Evolutionary conservation across 2,329 filamentous ascomycete species (phyloP).

Genomic region (Curvularia hawaiiensis): DNA sequence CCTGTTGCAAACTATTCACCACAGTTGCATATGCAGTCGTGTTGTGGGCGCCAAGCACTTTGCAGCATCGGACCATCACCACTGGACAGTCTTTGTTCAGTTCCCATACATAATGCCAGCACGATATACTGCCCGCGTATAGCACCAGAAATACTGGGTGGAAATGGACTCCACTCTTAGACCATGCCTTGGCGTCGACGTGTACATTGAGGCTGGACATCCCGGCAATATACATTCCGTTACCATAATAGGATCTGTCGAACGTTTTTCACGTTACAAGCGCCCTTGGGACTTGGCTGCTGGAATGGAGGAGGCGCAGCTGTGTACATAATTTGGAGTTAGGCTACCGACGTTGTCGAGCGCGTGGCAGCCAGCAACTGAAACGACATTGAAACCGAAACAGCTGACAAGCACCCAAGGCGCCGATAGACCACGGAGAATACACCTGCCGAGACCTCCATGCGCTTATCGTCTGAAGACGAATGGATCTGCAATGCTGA

Average conservation of each 20-base stretch:
- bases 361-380: slow-evolving; percentile 26
- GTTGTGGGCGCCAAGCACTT: background rate
- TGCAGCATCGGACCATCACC: background rate
- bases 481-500: slow-evolving; percentile 7
- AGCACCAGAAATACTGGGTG: background rate
- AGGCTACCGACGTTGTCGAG: slow-evolving; percentile 11
- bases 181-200: background rate
- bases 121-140: background rate
- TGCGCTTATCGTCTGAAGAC: slow-evolving; percentile 26
- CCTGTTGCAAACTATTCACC: background rate
- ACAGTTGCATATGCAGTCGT: background rate
- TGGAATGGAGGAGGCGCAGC: slow-evolving; percentile 8
- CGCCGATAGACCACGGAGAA: slow-evolving; percentile 13
- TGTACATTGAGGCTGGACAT: background rate
- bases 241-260: background rate
- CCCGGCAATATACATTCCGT: background rate
- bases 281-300: background rate
- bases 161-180: background rate
- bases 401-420: slow-evolving; percentile 24
- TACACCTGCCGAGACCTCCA: slow-evolving; percentile 9
- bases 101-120: background rate
- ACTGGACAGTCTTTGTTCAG: background rate
- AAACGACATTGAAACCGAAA: slow-evolving; percentile 33
- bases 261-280: background rate
- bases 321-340: background rate